Evolutionary conservation across 2,329 filamentous ascomycete species (phyloP), one percentile per base, ranked within the genome.

Genomic region (Simplicillium aogashimaense): DNA sequence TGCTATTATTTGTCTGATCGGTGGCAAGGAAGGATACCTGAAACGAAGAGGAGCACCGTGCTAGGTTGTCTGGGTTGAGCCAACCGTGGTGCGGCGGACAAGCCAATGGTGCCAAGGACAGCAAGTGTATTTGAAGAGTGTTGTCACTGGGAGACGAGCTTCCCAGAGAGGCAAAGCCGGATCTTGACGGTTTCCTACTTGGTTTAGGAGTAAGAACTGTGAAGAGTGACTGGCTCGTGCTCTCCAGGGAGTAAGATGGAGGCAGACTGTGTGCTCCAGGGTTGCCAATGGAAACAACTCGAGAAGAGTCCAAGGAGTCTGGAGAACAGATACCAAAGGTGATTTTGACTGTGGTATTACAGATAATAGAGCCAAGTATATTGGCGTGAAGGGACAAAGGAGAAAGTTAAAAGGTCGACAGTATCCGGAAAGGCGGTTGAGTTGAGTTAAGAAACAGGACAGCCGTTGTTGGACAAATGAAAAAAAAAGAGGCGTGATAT

Each of bases 241-340:
- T 25, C 20, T 25, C 28, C 18, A 9, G 35, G 37, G 37, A 39
- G 29, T 16, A 31, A 20, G 20, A n/a, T 32, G 20, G 31, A 31
- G 32, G 38, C 32, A 34, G 39, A 17, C 39, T 40, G 36, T 40
- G 30, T 29, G 17, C 36, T 36, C 31, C 33, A 28, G 32, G 31
- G 36, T 15, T n/a, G 17, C 29, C 15, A 29, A 32, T n/a, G 20
- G 20, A 25, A 25, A 25, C 20, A 25, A 25, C 20, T 25, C 20
- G 6, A 25, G 9, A 9, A 25, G 20, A 25, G 20, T 9, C 9
- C 20, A 25, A 25, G 20, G 9, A 25, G 20, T 6, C 20, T 9
- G 20, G 20, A 25, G 9, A 9, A 9, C 20, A 25, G 20, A 25
- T 25, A 25, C 20, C n/a, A 9, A 5, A 25, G 20, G 20, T 9